Evolutionary conservation across 2,329 filamentous ascomycete species (phyloP).

Genomic region (Iodosphaeria phyllophila): DNA sequence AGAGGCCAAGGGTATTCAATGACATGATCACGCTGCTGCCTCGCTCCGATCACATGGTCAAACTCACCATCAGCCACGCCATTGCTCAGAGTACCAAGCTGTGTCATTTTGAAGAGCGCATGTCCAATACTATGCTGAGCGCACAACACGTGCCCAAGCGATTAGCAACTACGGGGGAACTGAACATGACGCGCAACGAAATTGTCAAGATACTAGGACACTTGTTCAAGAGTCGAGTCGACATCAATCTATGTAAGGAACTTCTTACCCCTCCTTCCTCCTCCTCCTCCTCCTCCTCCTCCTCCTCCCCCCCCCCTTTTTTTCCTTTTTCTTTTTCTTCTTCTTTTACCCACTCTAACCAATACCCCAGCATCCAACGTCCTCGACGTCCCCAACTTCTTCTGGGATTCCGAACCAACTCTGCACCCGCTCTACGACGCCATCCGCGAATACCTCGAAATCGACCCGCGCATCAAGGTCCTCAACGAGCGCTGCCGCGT

Average conservation of each 20-base stretch:
- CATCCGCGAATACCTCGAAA: slow-evolving; percentile 93
- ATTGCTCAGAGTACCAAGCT: slow-evolving; percentile 96
- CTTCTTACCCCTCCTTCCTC: neutral
- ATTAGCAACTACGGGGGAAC: slow-evolving; percentile 70
- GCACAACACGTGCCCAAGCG: slow-evolving; percentile 84
- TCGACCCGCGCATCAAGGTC: slow-evolving; percentile 87
- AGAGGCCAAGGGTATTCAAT: slow-evolving; percentile 85
- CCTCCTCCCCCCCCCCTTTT: no score
- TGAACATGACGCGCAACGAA: slow-evolving; percentile 82
- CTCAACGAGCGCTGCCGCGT: slow-evolving; percentile 94
- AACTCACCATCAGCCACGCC: slow-evolving; percentile 90
- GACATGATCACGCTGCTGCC: slow-evolving; percentile 97
- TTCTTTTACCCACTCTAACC: slow-evolving; percentile 1
- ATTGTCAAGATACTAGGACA: slow-evolving; percentile 83
- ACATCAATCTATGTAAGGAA: slow-evolving; percentile 85
- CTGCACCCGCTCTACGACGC: slow-evolving; percentile 87
- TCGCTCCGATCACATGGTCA: slow-evolving; percentile 92
- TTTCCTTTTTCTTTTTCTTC: neutral
- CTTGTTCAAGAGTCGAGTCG: slow-evolving; percentile 83
- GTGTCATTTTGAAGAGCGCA: slow-evolving; percentile 87
- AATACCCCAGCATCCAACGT: slow-evolving; percentile 63
- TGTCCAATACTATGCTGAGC: slow-evolving; percentile 84
- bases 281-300: no score
- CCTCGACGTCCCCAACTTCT: slow-evolving; percentile 89
- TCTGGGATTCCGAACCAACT: slow-evolving; percentile 95